Conservation (phyloP, 208 protist genomes). For the Tetramitus jugosus region DNA sequence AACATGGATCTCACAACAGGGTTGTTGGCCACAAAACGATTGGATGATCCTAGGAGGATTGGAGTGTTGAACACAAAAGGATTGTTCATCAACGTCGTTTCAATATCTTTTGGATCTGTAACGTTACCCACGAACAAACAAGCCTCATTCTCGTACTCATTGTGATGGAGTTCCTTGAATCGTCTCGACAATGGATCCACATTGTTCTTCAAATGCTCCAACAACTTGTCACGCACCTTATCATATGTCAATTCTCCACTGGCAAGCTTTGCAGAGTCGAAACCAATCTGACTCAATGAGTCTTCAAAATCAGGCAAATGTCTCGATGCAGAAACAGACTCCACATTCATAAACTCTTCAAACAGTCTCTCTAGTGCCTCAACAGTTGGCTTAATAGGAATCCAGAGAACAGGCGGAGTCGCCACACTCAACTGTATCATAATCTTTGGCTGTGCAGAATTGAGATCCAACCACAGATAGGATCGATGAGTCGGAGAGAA, state of each 20-base stretch:
- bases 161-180: neutral
- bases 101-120: neutral
- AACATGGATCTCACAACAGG: constrained; percentile 65
- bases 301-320: neutral
- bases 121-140: constrained; percentile 1
- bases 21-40: constrained; percentile 63
- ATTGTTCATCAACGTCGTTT: constrained; percentile 59
- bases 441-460: neutral
- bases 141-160: neutral
- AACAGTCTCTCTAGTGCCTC: constrained; percentile 65
- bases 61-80: constrained; percentile 81
- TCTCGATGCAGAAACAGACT: constrained; percentile 25
- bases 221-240: neutral
- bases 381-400: constrained; percentile 64
- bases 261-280: too few relatives aligned
- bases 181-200: neutral
- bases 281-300: neutral
- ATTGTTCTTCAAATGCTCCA: constrained; percentile 4
- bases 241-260: neutral
- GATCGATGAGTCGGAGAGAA: constrained; percentile 66
- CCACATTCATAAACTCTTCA: constrained; percentile 70
- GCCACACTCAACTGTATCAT: constrained; percentile 71
- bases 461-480: constrained; percentile 62
- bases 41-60: constrained; percentile 68
- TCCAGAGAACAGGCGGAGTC: constrained; percentile 76